Evolutionary conservation across 129 eudicot species (phyloP).

Genomic region (Lonicera japonica): DNA sequence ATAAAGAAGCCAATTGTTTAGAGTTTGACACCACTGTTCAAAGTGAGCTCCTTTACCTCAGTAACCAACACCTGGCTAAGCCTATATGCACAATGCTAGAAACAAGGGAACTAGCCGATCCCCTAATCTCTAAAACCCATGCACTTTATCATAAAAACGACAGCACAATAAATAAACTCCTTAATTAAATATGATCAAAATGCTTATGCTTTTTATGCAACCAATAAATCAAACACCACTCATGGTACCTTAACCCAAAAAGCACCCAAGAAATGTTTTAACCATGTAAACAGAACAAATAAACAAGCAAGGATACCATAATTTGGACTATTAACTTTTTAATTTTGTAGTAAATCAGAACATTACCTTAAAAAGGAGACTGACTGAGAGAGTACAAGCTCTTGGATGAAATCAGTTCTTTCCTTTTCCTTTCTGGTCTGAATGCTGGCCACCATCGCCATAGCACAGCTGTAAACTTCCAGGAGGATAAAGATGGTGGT

Average conservation of each 20-base stretch:
- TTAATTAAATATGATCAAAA: constrained; percentile 7
- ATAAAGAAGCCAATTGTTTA: too few relatives aligned
- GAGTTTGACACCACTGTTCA: neutral
- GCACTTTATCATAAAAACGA: constrained; percentile 8
- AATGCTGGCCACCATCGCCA: constrained; percentile 51
- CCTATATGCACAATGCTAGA: constrained; percentile 28
- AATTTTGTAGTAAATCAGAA: constrained; percentile 2
- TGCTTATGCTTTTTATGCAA: constrained; percentile 15
- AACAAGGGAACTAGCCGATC: constrained; percentile 26
- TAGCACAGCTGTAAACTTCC: constrained; percentile 60
- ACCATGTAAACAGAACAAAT: constrained; percentile 20
- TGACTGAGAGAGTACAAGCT: constrained; percentile 7
- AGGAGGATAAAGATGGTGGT: constrained; percentile 35
- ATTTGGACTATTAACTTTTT: too few relatives aligned
- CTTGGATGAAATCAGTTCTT: constrained; percentile 33
- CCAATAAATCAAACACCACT: constrained; percentile 26
- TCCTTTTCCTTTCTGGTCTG: constrained; percentile 51
- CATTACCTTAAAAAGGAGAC: constrained; percentile 18
- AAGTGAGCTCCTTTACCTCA: constrained; percentile 18
- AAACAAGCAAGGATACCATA: neutral
- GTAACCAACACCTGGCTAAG: constrained; percentile 40
- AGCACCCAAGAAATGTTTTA: too few relatives aligned
- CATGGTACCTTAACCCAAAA: constrained; percentile 14
- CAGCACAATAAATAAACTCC: constrained; percentile 16
- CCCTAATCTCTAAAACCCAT: neutral